Base-by-base conservation (phyloP, 2,329 filamentous ascomycete genomes). In the Trichoderma pleuroti region DNA sequence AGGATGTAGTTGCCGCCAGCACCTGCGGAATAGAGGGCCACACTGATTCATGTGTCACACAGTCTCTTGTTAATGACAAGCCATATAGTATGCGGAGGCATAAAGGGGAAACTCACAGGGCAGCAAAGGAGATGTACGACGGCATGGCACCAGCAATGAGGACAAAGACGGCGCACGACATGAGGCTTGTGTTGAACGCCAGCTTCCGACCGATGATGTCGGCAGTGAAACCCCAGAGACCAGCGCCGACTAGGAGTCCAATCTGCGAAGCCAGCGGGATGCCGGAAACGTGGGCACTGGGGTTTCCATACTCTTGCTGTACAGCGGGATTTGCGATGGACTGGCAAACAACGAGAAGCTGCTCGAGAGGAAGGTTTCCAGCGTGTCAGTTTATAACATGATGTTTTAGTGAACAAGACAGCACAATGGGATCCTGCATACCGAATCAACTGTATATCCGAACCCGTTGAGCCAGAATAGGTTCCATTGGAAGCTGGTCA, bases 1-100 rank as follows among this genome's bases (percentile, higher is more conserved):
- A 72, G 56, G 26, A 72, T 71, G 30, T 71, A 72, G 63, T 72
- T 72, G 28, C 71, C 71, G 9, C 71, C 71, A 18, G 71, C 71
- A 26, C 71, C 71, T 4, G 71, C 68, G 4, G 71, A 72, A 16
- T 72, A 72, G 28, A 72, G 61, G 34, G 71, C 71, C 14, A 72
- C 71, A 21, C 71, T 72, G 18, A 7, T n/a, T 21, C 2, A 39
- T 4, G 12, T 42, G n/a, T 42, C 36, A 69, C n/a, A 24, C 30
- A 24, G 4, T 36, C 10, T 14, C 11, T 14, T 24, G 30, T 63
- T 21, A 63, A 3, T 49, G 7, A n/a, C 18, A 3, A 6, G 11
- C n/a, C n/a, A 24, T n/a, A 12, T 3, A 28, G 5, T 4, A 42
- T 6, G 21, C 10, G 1, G 12, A 10, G 16, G 10, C 21, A 28